Evolutionary conservation across 441 rosid genomes (phyloP).

Genomic region (Populus hybrid): DNA sequence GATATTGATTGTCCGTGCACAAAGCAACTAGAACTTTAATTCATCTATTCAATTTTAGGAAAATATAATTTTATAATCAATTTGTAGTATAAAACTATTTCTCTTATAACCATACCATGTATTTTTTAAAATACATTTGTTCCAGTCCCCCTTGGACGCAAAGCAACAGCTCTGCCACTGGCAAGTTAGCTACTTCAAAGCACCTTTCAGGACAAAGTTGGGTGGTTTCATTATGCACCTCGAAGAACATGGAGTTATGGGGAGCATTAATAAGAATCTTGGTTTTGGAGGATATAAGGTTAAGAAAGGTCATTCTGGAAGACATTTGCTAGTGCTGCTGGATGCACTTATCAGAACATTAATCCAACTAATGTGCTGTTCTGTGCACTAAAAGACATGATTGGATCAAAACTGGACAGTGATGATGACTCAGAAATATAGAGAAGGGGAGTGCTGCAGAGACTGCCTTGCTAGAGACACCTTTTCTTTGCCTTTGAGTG

Average conservation of each 20-base stretch:
- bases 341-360: background rate
- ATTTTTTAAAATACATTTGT: background rate
- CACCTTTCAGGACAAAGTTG: background rate
- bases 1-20: background rate
- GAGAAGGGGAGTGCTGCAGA: background rate
- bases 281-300: background rate
- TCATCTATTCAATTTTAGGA: background rate
- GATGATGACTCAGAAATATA: background rate
- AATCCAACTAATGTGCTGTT: background rate
- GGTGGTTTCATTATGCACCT: background rate
- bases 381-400: background rate
- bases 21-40: background rate
- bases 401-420: background rate
- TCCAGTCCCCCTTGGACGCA: background rate
- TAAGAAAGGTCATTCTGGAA: background rate
- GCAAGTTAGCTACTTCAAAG: background rate
- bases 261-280: background rate
- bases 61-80: background rate
- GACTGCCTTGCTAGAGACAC: background rate
- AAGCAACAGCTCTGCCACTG: background rate
- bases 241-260: background rate
- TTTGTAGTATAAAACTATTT: too few species aligned
- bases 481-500: background rate
- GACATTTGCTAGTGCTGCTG: background rate
- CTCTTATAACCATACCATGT: too few species aligned